phyloP scores from a whole-genome alignment of 768 basidiomycete genomes.

The Calocera viscosa region DNA sequence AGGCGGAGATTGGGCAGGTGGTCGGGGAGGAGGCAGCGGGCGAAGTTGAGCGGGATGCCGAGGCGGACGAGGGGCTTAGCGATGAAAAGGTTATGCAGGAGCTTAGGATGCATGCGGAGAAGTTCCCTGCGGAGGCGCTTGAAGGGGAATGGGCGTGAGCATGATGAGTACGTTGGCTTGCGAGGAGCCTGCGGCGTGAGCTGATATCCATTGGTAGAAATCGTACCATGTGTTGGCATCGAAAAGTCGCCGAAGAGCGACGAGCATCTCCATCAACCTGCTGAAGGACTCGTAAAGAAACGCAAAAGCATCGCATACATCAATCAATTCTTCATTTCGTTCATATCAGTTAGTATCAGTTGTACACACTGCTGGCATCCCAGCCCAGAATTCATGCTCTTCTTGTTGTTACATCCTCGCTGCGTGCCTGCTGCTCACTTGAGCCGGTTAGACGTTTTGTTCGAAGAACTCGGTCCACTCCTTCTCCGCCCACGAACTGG shows the following conservation, averaged over 20 bases:
- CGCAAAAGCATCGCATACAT: background rate
- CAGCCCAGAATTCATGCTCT: background rate
- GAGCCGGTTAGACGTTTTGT: slow-evolving; percentile 31
- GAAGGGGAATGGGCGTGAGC: slow-evolving; percentile 41
- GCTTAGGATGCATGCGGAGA: slow-evolving; percentile 32
- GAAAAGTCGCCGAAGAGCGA: no score
- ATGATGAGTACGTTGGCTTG: no score
- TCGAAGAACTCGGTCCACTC: slow-evolving; percentile 72
- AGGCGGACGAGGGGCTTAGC: slow-evolving; percentile 20
- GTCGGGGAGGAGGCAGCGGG: slow-evolving; percentile 37
- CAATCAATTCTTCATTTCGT: background rate
- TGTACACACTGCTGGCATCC: background rate
- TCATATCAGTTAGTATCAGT: background rate
- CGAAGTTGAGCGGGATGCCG: slow-evolving; percentile 26
- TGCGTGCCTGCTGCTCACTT: background rate
- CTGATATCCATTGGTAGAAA: no score
- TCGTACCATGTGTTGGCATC: no score
- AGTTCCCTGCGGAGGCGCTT: slow-evolving; percentile 36
- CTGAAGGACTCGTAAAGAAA: no score
- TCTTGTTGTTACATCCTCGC: background rate
- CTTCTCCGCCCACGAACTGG: slow-evolving; percentile 66
- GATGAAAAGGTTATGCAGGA: slow-evolving; percentile 37
- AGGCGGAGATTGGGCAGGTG: slow-evolving; percentile 37
- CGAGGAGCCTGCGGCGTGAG: no score
- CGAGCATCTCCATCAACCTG: no score